phyloP scores from a whole-genome alignment of 2,329 filamentous ascomycete genomes.

The Ceratocystis alfenasii region DNA sequence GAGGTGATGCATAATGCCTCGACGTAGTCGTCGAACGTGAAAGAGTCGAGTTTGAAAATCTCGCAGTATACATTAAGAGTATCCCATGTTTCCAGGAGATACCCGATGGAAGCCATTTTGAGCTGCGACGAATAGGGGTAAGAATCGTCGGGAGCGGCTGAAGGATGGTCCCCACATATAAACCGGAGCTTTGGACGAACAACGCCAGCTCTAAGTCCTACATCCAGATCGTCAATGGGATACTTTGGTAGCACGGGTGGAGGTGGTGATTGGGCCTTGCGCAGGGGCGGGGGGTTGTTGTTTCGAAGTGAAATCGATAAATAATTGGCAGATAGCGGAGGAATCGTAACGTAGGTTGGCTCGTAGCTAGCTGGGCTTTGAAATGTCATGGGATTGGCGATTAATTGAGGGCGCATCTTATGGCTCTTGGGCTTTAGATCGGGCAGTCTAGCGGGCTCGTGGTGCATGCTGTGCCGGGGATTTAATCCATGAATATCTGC shows the following conservation, averaged over 20 bases:
- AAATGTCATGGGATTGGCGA: constrained; percentile 18
- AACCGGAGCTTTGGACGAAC: constrained; percentile 68
- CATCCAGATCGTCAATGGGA: constrained; percentile 84
- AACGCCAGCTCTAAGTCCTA: constrained; percentile 54
- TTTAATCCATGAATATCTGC: constrained; percentile 23
- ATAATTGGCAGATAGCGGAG: constrained; percentile 15
- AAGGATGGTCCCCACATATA: constrained; percentile 53
- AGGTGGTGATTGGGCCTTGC: constrained; percentile 34
- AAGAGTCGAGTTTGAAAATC: constrained; percentile 86
- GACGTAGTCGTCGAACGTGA: constrained; percentile 93
- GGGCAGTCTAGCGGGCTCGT: constrained; percentile 48
- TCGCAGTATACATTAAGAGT: constrained; percentile 97
- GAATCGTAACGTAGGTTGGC: constrained; percentile 21
- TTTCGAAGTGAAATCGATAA: constrained; percentile 22
- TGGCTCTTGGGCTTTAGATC: constrained; percentile 59
- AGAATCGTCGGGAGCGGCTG: constrained; percentile 26
- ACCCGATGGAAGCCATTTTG: constrained; percentile 72
- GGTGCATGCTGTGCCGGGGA: constrained; percentile 29
- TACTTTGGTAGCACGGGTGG: constrained; percentile 76
- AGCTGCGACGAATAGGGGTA: constrained; percentile 33
- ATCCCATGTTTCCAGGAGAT: constrained; percentile 84
- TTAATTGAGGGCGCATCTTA: constrained; percentile 22
- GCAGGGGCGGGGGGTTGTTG: constrained; percentile 33
- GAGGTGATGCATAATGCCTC: constrained; percentile 73
- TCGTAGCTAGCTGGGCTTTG: constrained; percentile 18